These are phyloP conservation scores for Cyberlindnera euphorbiae DNA, from an alignment of 805 yeast genomes.

Conservation along the genomic window DNA sequence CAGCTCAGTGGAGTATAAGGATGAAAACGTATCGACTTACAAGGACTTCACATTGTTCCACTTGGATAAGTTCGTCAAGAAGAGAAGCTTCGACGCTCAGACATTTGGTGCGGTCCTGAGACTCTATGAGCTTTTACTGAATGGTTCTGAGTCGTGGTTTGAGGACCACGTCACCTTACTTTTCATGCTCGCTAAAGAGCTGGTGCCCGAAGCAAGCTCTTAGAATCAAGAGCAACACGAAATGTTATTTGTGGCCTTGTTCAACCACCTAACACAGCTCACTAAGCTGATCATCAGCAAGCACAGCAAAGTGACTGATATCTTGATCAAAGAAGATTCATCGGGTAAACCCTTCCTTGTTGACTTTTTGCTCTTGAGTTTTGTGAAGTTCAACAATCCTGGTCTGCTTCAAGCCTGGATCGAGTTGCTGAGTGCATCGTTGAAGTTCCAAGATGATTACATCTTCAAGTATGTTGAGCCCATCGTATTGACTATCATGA, in stretches of 20 bases:
- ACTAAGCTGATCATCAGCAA: constrained; percentile 15
- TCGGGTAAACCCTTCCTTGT: constrained; percentile 17
- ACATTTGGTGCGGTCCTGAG: constrained; percentile 41
- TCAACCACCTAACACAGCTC: constrained; percentile 23
- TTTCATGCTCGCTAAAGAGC: constrained; percentile 32
- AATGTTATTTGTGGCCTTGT: constrained; percentile 19
- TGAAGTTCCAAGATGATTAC: constrained; percentile 23
- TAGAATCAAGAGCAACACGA: constrained; percentile 14
- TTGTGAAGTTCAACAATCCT: constrained; percentile 20
- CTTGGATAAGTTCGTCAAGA: constrained; percentile 41
- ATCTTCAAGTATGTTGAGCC: constrained; percentile 24
- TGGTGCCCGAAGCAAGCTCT: constrained; percentile 9
- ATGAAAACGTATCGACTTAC: constrained; percentile 52
- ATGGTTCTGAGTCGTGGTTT: constrained; percentile 56
- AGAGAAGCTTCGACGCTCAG: constrained; percentile 30
- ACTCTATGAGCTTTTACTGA: constrained; percentile 41
- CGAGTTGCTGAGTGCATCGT: constrained; percentile 15
- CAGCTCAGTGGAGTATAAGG: constrained; percentile 40
- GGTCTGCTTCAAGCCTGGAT: constrained; percentile 21
- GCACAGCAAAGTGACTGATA: constrained; percentile 16
- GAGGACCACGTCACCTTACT: constrained; percentile 38
- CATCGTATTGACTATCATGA: constrained; percentile 18
- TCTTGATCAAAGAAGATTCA: constrained; percentile 13
- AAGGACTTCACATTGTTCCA: constrained; percentile 48
- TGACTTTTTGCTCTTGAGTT: constrained; percentile 22